Conservation (phyloP, 139 green algal species). For the Edaphochlamys debaryana region DNA sequence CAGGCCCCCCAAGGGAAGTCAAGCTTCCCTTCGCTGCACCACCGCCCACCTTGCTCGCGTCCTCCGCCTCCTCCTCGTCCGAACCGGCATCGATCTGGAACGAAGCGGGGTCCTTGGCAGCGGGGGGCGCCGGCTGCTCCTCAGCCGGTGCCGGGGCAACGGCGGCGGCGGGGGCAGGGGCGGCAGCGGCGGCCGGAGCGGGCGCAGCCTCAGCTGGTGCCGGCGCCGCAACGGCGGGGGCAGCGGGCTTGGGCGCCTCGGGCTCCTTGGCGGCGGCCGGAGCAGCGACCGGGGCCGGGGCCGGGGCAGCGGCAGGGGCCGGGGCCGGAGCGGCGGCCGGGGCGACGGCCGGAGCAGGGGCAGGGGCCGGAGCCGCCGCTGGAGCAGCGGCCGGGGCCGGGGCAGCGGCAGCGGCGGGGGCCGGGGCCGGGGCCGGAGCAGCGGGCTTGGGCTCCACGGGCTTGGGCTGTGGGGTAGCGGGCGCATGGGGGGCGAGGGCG, state of each 20-base stretch:
- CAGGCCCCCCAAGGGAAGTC: no score
- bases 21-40: no score
- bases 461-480: background rate
- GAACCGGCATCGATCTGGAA: constrained; percentile 29
- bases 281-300: background rate
- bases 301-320: background rate
- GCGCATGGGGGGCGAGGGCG: background rate
- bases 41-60: no score
- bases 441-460: background rate
- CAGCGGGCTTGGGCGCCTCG: no score
- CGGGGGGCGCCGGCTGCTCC: background rate
- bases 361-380: background rate
- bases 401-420: background rate
- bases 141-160: background rate
- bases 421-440: background rate
- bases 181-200: no score
- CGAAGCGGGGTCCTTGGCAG: constrained; percentile 9
- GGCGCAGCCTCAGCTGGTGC: background rate
- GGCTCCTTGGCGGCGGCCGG: constrained; percentile 2
- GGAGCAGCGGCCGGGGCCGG: background rate
- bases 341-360: background rate
- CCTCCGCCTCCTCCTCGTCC: constrained; percentile 5
- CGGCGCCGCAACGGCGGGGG: background rate
- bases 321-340: background rate
- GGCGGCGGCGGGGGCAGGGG: background rate